Evolutionary conservation across 2,329 filamentous ascomycete genomes (phyloP).

Genomic region (Balansia obtecta): DNA sequence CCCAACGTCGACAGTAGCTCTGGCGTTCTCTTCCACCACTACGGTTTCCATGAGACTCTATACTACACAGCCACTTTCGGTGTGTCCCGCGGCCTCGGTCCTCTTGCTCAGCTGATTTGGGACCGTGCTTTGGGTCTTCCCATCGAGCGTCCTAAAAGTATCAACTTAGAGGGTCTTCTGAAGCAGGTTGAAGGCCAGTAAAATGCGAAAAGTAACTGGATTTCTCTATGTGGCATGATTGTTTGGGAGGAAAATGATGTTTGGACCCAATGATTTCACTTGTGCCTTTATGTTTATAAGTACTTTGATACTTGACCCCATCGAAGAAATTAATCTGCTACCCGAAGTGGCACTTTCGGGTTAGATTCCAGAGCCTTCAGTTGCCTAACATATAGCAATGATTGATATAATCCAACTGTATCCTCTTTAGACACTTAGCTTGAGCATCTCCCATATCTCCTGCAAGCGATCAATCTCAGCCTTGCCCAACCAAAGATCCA

Average conservation of each 20-base stretch:
- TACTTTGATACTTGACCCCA: too few relatives aligned
- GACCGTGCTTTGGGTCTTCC: conserved; percentile 86
- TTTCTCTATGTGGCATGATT: neutral
- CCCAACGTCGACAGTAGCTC: conserved; percentile 93
- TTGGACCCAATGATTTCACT: neutral
- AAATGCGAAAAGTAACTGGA: neutral
- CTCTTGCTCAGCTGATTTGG: conserved; percentile 91
- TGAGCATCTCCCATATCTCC: conserved; percentile 22
- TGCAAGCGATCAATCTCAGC: conserved; percentile 25
- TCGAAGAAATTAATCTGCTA: too few relatives aligned
- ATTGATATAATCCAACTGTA: conserved; percentile 32
- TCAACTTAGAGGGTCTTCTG: conserved; percentile 78
- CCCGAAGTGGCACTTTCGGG: too few relatives aligned
- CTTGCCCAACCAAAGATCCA: conserved; percentile 30
- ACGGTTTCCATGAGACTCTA: conserved; percentile 90
- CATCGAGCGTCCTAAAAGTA: conserved; percentile 96
- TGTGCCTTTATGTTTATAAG: too few relatives aligned
- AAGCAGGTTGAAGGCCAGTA: conserved; percentile 45
- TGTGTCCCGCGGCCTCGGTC: conserved; percentile 63
- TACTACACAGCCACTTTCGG: conserved; percentile 77
- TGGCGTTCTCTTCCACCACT: conserved; percentile 94
- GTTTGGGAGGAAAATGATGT: neutral
- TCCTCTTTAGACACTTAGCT: conserved; percentile 24
- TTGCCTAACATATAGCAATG: too few relatives aligned
- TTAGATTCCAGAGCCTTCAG: too few relatives aligned